Evolutionary conservation across 202 grass and related monocot genomes (phyloP).

Genomic region (Carex sylvatica): DNA sequence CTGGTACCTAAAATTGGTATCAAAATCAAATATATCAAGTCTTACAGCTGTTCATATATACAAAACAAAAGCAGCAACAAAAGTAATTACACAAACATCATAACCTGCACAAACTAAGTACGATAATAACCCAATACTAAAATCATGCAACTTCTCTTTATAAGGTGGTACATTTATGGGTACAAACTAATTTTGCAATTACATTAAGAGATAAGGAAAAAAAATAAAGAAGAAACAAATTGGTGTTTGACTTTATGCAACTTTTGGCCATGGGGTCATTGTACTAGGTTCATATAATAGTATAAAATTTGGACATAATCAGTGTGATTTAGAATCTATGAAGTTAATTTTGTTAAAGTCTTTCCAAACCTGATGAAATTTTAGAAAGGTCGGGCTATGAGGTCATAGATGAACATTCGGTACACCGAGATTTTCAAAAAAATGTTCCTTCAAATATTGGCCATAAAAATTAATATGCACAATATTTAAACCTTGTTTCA

Average conservation of each 20-base stretch:
- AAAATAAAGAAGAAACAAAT: too few relatives aligned
- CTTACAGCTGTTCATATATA: too few relatives aligned
- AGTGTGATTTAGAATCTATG: not conserved
- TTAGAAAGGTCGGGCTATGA: not conserved
- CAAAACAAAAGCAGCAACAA: too few relatives aligned
- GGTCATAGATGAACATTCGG: not conserved
- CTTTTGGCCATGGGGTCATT: not conserved
- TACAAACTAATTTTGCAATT: not conserved
- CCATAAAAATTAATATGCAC: not conserved
- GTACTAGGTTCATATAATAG: not conserved
- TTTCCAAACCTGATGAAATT: not conserved
- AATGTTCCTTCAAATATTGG: not conserved
- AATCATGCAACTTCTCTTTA: too few relatives aligned
- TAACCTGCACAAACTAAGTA: too few relatives aligned
- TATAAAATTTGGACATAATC: not conserved
- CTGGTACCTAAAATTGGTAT: too few relatives aligned
- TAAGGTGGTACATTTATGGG: not conserved
- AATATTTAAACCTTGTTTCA: not conserved
- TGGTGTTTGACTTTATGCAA: not conserved
- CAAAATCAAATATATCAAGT: too few relatives aligned
- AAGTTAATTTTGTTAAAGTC: not conserved
- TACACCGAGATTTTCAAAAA: not conserved
- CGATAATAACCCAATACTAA: not conserved
- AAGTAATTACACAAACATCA: too few relatives aligned
- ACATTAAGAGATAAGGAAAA: not conserved